Conservation (phyloP, 2,329 filamentous ascomycete species). For the Tolypocladium nubicola region DNA sequence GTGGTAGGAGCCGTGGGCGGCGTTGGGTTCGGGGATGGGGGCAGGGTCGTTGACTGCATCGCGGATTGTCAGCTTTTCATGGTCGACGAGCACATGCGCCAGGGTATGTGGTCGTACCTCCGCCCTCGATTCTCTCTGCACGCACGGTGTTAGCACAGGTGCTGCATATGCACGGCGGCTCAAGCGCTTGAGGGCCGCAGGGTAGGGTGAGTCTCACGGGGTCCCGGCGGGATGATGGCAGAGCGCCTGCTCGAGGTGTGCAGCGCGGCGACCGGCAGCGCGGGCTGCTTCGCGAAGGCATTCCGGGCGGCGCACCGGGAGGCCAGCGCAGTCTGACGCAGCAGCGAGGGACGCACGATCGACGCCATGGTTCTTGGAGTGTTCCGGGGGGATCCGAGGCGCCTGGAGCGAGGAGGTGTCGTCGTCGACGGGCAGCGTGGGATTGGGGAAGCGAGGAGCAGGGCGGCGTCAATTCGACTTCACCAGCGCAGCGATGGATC, state of each 20-base stretch:
- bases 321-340: conserved; percentile 40
- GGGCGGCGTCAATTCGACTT: not conserved
- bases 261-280: conserved; percentile 63
- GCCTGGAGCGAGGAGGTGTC: not conserved
- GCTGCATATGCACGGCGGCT: not conserved
- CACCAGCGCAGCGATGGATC: not conserved
- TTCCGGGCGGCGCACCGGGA: conserved; percentile 25
- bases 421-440: not conserved
- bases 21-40: conserved; percentile 58
- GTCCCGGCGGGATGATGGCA: conserved; percentile 76
- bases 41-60: conserved; percentile 73
- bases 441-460: not conserved
- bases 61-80: conserved; percentile 1
- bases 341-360: conserved; percentile 41
- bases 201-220: conserved; percentile 51
- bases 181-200: not conserved
- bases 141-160: conserved; percentile 28
- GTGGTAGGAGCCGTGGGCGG: conserved; percentile 91
- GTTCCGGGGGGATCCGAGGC: not conserved
- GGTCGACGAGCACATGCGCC: not conserved
- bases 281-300: conserved; percentile 20
- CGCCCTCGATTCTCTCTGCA: conserved; percentile 64
- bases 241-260: conserved; percentile 67
- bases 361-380: conserved; percentile 37
- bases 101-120: conserved; percentile 40